Conservation (phyloP, 495 filamentous ascomycete species). For the Chaetomium cochliodes region DNA sequence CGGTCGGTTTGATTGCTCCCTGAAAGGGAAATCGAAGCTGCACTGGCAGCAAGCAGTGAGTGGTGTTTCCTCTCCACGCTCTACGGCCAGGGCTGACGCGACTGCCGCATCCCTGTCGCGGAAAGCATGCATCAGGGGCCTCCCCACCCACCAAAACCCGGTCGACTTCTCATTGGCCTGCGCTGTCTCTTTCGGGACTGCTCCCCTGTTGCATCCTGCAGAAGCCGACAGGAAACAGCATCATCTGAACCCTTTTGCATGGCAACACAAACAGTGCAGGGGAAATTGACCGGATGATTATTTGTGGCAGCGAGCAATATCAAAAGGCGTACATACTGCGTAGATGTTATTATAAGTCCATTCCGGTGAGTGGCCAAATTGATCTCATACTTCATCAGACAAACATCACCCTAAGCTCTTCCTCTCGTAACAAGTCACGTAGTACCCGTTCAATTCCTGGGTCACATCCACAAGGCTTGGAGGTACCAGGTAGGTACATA, state of each 20-base stretch:
- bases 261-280: neutral
- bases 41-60: too few relatives aligned
- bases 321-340: too few relatives aligned
- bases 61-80: constrained; percentile 6
- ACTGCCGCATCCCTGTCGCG: constrained; percentile 27
- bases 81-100: constrained; percentile 13
- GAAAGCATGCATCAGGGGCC: constrained; percentile 25
- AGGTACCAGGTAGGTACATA: too few relatives aligned
- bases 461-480: too few relatives aligned
- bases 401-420: too few relatives aligned
- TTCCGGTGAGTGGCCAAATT: too few relatives aligned
- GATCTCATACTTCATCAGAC: too few relatives aligned
- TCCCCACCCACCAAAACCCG: constrained; percentile 1
- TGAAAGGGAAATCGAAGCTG: constrained; percentile 5
- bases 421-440: too few relatives aligned
- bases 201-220: neutral
- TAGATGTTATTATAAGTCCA: too few relatives aligned
- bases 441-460: too few relatives aligned
- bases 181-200: neutral
- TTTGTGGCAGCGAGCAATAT: too few relatives aligned
- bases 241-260: neutral
- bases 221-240: neutral
- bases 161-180: constrained; percentile 13
- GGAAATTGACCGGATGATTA: too few relatives aligned
- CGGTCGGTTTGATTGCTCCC: constrained; percentile 9